Evolutionary conservation across 1,139 yeast species (phyloP).

Genomic region (Geotrichum armillariae): DNA sequence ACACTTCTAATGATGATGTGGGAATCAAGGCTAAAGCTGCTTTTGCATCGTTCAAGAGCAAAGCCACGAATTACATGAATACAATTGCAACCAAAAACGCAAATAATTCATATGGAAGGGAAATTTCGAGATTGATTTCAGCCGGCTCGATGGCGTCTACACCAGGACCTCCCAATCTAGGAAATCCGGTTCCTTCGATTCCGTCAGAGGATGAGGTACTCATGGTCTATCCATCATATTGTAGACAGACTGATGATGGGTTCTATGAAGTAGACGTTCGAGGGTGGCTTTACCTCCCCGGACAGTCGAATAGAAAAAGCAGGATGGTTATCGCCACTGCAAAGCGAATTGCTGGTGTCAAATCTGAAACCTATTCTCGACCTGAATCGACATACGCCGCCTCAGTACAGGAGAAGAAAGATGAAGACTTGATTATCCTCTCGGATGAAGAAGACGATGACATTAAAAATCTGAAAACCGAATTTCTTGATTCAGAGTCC

Average conservation of each 20-base stretch:
- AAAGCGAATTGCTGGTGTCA: slow-evolving; percentile 59
- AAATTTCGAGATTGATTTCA: slow-evolving; percentile 19
- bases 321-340: slow-evolving; percentile 66
- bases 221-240: slow-evolving; percentile 62
- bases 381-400: background rate
- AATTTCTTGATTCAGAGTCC: slow-evolving; percentile 2
- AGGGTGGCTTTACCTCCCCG: slow-evolving; percentile 75
- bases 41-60: slow-evolving; percentile 15
- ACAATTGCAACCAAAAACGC: slow-evolving; percentile 22
- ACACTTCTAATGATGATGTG: slow-evolving; percentile 12
- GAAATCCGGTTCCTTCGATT: background rate
- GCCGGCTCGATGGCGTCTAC: slow-evolving; percentile 21
- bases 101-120: slow-evolving; percentile 20
- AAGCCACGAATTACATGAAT: slow-evolving; percentile 17
- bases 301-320: slow-evolving; percentile 68
- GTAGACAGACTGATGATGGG: slow-evolving; percentile 43
- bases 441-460: slow-evolving; percentile 21
- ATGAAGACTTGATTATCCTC: slow-evolving; percentile 33
- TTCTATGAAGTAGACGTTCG: slow-evolving; percentile 57
- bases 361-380: slow-evolving; percentile 6
- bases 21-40: slow-evolving; percentile 15
- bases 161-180: slow-evolving; percentile 11
- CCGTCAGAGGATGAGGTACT: slow-evolving; percentile 38
- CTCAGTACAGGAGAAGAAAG: slow-evolving; percentile 30
- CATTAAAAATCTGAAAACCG: background rate